Evolutionary conservation across 768 basidiomycete genomes (phyloP).

Genomic region (Filobasidium floriforme): DNA sequence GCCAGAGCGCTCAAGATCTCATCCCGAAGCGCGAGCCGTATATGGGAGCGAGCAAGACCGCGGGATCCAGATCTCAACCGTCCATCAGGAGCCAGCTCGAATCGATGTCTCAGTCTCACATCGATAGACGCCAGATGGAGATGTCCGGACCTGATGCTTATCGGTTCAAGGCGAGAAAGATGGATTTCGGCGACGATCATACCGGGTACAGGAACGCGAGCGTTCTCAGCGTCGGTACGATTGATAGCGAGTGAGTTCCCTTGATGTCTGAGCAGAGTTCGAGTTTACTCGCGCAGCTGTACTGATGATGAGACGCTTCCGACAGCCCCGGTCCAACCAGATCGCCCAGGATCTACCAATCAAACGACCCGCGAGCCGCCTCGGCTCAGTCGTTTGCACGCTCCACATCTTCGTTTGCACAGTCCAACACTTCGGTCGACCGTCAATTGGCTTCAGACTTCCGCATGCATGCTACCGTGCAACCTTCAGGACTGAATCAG

Average conservation of each 20-base stretch:
- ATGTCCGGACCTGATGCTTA: conserved; percentile 17
- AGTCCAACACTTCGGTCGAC: conserved; percentile 40
- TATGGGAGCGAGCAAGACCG: conserved; percentile 2
- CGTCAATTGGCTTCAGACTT: conserved; percentile 45
- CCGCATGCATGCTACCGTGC: conserved; percentile 35
- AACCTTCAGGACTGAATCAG: conserved; percentile 24
- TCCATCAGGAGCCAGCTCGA: conserved; percentile 12
- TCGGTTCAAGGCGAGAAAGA: conserved; percentile 42
- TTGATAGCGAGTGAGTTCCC: conserved; percentile 44
- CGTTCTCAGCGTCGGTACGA: conserved; percentile 24
- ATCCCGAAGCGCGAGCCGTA: conserved; percentile 9
- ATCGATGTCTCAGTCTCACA: not conserved
- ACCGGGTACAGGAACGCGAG: conserved; percentile 23
- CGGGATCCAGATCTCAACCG: conserved; percentile 17
- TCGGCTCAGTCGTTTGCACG: conserved; percentile 32
- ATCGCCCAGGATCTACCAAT: conserved; percentile 28
- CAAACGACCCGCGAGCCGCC: conserved; percentile 27
- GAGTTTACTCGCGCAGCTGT: too few species aligned
- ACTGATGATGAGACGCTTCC: not conserved
- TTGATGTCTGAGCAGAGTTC: not conserved
- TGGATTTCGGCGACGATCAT: conserved; percentile 45
- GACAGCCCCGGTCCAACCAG: conserved; percentile 40
- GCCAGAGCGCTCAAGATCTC: conserved; percentile 8
- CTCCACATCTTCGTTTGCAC: conserved; percentile 23
- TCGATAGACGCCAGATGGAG: conserved; percentile 15